These are phyloP conservation scores for Sarocladiaceae sp. DNA, from an alignment of 2,329 filamentous ascomycete species.

Conservation along the genomic window DNA sequence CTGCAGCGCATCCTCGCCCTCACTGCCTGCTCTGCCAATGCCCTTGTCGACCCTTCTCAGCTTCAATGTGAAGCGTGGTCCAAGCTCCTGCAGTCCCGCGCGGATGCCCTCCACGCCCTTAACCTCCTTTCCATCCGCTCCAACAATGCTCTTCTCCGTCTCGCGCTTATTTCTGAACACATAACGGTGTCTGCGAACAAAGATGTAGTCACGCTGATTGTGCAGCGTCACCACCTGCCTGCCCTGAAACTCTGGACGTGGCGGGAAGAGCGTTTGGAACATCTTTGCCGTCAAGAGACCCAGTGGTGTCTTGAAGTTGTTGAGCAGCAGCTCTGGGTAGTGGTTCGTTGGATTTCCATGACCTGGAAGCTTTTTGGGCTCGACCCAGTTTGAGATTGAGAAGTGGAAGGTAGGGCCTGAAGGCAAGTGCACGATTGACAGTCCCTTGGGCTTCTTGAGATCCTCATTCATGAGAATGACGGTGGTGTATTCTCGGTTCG, in stretches of 20 bases:
- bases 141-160: slow-evolving; percentile 81
- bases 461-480: slow-evolving; percentile 85
- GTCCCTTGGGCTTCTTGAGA: slow-evolving; percentile 71
- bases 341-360: slow-evolving; percentile 86
- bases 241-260: slow-evolving; percentile 74
- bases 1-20: slow-evolving; percentile 69
- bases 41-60: slow-evolving; percentile 86
- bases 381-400: slow-evolving; percentile 81
- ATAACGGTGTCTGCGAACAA: slow-evolving; percentile 84
- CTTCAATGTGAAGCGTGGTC: slow-evolving; percentile 71
- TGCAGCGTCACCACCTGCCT: slow-evolving; percentile 88
- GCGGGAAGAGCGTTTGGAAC: slow-evolving; percentile 58
- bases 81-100: slow-evolving; percentile 83
- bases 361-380: slow-evolving; percentile 79
- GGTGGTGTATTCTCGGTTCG: slow-evolving; percentile 75
- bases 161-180: slow-evolving; percentile 83
- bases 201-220: slow-evolving; percentile 95
- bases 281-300: slow-evolving; percentile 82
- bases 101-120: slow-evolving; percentile 80
- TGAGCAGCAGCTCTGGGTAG: slow-evolving; percentile 83
- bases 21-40: slow-evolving; percentile 61
- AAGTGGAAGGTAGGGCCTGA: slow-evolving; percentile 90
- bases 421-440: slow-evolving; percentile 81
- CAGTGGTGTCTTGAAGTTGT: slow-evolving; percentile 91
- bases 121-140: slow-evolving; percentile 73